Percentiles rank a stretch among this genome's conserved stretches.
These are phyloP conservation scores for Delonix regia DNA, from an alignment of 306 rosid genomes.

Conservation along the genomic window DNA sequence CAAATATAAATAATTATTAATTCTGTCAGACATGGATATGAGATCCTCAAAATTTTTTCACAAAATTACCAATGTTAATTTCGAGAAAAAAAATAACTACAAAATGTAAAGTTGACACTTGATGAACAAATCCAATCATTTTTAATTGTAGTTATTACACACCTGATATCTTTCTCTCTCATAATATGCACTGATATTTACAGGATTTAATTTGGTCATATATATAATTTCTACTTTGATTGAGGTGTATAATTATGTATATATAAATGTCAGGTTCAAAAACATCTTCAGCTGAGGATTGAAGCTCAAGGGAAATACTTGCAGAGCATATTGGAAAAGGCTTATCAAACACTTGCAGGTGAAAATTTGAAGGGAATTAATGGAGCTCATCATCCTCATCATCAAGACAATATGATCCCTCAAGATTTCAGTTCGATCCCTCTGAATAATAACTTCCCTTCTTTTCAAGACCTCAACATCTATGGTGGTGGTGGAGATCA, in stretches of 20 bases:
- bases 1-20: neutral
- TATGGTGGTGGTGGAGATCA: neutral
- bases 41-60: too few species aligned
- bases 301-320: slow-evolving; percentile 99
- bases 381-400: slow-evolving; percentile 14
- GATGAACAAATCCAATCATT: too few species aligned
- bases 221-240: slow-evolving; percentile 20
- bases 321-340: slow-evolving; percentile 97
- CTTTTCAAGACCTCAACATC: slow-evolving; percentile 28
- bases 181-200: too few species aligned
- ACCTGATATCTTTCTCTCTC: too few species aligned
- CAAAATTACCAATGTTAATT: too few species aligned
- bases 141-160: too few species aligned
- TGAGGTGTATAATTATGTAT: slow-evolving; percentile 11
- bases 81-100: too few species aligned
- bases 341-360: slow-evolving; percentile 97
- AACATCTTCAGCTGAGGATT: slow-evolving; percentile 93
- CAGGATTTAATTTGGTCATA: neutral
- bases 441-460: slow-evolving; percentile 8
- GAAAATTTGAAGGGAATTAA: slow-evolving; percentile 65
- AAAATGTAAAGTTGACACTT: too few species aligned
- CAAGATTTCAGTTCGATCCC: neutral
- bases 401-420: slow-evolving; percentile 3
- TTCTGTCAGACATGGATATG: neutral
- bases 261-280: slow-evolving; percentile 67